Base-by-base conservation (phyloP, 2,329 filamentous ascomycete species). In the Fusarium dimerum region DNA sequence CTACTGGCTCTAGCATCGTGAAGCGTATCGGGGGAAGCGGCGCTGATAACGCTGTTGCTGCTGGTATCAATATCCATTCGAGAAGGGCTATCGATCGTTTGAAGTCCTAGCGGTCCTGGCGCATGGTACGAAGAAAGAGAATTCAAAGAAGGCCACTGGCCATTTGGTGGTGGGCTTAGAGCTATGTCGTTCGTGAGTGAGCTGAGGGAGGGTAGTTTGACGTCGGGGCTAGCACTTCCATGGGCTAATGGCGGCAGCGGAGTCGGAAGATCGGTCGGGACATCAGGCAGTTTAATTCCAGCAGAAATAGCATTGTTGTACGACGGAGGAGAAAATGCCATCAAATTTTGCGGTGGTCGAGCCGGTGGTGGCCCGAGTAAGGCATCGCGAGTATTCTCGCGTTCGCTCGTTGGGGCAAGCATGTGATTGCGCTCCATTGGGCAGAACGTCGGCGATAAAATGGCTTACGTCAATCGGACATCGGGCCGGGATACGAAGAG, bases 1-100 rank as follows among this genome's bases (percentile, higher is more conserved):
- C 78, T 83, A 50, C 73, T 73, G 6, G 77, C 71, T 45, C 78
- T 70, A 4, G 72, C 74, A 56, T 77, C 76, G 13, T 70, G 63
- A 38, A 74, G 70, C n/a, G 68, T 68, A 47, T 79, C 78, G 12
- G 80, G 76, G 4, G 79, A 80, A 8, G 74, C 68, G 32, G 73
- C 69, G 59, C 73, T 76, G 38, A 67, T 56, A 48, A 71, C 71
- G 54, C 73, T 74, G 48, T 68, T 75, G 55, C 68, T 75, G 49
- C 64, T 71, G 15, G 69, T 62, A 49, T 83, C 80, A 40, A 76
- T 56, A 44, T 82, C 79, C 76, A 79, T 79, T 53, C 71, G 70
- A 55, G 73, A 69, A 5, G 79, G 76, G 30, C 78, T 76, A 38
- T 79, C 76, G 18, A 69, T 68, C 29, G 71, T 62, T 50, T 77